These are phyloP conservation scores for Domatiomyces catenatus DNA, from an alignment of 2,329 filamentous ascomycete species.

Conservation along the genomic window DNA sequence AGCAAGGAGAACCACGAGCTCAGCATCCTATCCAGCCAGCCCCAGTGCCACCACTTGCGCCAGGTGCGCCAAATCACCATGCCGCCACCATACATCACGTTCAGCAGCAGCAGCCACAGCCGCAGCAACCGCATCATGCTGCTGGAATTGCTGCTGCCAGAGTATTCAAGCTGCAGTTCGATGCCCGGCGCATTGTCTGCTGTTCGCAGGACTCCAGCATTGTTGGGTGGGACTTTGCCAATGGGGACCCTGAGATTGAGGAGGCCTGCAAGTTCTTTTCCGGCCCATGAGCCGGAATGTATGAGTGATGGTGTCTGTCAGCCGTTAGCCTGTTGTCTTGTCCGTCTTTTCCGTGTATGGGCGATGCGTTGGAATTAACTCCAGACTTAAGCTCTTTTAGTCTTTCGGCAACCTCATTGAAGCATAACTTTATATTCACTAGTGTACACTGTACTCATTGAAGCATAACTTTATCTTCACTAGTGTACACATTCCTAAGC, in stretches of 20 bases:
- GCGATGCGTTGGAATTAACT: too few relatives aligned
- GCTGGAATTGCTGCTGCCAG: constrained; percentile 33
- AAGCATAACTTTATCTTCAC: background rate
- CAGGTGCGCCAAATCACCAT: constrained; percentile 1
- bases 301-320: background rate
- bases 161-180: constrained; percentile 95
- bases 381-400: too few relatives aligned
- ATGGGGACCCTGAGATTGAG: constrained; percentile 64
- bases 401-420: background rate
- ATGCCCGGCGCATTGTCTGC: constrained; percentile 81
- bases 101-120: constrained; percentile 9
- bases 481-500: too few relatives aligned
- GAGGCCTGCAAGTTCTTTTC: constrained; percentile 74
- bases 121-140: constrained; percentile 3
- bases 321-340: background rate
- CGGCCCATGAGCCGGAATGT: constrained; percentile 32
- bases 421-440: background rate
- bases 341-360: background rate
- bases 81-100: constrained; percentile 10
- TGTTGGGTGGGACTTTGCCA: constrained; percentile 96
- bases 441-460: too few relatives aligned
- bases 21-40: background rate
- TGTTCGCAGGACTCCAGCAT: constrained; percentile 85
- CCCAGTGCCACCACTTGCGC: background rate
- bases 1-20: constrained; percentile 1